Conservation (phyloP, 768 basidiomycete species). For the Plicaturopsis crispa region DNA sequence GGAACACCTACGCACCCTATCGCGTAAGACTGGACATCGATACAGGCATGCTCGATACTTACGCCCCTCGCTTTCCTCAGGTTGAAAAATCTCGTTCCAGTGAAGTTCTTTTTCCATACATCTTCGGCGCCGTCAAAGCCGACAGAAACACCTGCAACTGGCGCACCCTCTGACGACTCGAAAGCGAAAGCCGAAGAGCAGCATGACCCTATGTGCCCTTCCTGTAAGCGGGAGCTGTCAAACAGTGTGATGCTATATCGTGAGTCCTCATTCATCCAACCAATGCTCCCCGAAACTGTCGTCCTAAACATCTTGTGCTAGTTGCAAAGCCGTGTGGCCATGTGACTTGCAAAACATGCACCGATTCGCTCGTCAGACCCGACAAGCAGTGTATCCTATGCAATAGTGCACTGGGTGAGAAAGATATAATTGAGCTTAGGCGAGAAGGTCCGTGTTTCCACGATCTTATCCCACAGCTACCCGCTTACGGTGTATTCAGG, state of each 20-base stretch:
- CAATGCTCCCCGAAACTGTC: no score
- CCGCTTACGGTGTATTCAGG: constrained; percentile 33
- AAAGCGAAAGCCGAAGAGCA: constrained; percentile 45
- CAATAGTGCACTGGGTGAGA: constrained; percentile 54
- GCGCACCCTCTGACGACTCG: constrained; percentile 14
- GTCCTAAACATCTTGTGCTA: constrained; percentile 18
- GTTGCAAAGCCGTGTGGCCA: constrained; percentile 87
- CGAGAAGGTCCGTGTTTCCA: constrained; percentile 66
- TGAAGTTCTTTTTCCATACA: constrained; percentile 64
- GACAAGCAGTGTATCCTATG: constrained; percentile 84
- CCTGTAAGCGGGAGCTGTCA: constrained; percentile 79
- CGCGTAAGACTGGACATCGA: constrained; percentile 39
- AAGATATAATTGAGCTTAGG: constrained; percentile 76
- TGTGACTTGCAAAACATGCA: constrained; percentile 87
- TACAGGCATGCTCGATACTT: not conserved
- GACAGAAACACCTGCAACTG: constrained; percentile 26
- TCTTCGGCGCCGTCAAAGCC: constrained; percentile 29
- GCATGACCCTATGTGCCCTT: constrained; percentile 70
- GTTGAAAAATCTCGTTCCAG: constrained; percentile 73
- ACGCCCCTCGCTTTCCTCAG: constrained; percentile 29
- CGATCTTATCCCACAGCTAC: constrained; percentile 2
- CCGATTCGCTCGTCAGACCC: constrained; percentile 76
- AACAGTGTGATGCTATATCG: constrained; percentile 68
- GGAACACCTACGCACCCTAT: constrained; percentile 73
- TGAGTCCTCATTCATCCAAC: constrained; percentile 41